Conservation (phyloP, 768 basidiomycete species). For the Guyanaporus albipodus region DNA sequence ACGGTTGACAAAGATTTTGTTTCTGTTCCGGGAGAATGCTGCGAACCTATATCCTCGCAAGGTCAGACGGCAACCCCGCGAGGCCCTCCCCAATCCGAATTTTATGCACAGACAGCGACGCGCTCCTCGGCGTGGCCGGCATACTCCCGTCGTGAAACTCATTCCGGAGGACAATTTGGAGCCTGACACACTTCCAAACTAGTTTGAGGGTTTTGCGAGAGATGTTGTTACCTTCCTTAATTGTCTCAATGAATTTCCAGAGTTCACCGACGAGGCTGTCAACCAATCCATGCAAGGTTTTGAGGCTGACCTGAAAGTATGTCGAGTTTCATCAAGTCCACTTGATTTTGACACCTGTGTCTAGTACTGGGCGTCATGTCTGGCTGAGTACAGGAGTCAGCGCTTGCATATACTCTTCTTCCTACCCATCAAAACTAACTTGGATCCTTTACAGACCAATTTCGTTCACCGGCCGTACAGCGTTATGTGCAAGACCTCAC, state of each 20-base stretch:
- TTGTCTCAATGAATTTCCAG: slow-evolving; percentile 52
- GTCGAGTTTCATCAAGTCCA: slow-evolving; percentile 3
- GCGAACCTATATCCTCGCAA: slow-evolving; percentile 51
- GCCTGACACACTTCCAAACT: slow-evolving; percentile 43
- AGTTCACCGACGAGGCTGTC: slow-evolving; percentile 49
- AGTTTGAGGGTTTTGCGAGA: slow-evolving; percentile 42
- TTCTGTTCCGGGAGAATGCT: slow-evolving; percentile 50
- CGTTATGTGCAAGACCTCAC: slow-evolving; percentile 49
- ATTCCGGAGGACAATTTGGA: slow-evolving; percentile 39
- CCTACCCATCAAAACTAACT: slow-evolving; percentile 3
- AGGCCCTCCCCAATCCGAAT: slow-evolving; percentile 35
- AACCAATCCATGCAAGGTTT: slow-evolving; percentile 46
- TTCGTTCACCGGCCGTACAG: slow-evolving; percentile 48
- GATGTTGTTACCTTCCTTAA: slow-evolving; percentile 49
- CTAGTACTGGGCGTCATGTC: slow-evolving; percentile 52
- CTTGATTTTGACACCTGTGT: slow-evolving; percentile 6
- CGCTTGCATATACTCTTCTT: background rate
- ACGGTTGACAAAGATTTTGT: slow-evolving; percentile 45
- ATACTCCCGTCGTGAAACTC: slow-evolving; percentile 35
- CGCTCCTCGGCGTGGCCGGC: no score
- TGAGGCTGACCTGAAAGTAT: slow-evolving; percentile 46
- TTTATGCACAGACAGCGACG: slow-evolving; percentile 29
- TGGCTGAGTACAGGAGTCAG: slow-evolving; percentile 43
- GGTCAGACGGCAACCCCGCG: slow-evolving; percentile 35
- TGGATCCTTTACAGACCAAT: slow-evolving; percentile 36